Conservation (phyloP, 169 alveolate genomes). For the Theileria annulata region DNA sequence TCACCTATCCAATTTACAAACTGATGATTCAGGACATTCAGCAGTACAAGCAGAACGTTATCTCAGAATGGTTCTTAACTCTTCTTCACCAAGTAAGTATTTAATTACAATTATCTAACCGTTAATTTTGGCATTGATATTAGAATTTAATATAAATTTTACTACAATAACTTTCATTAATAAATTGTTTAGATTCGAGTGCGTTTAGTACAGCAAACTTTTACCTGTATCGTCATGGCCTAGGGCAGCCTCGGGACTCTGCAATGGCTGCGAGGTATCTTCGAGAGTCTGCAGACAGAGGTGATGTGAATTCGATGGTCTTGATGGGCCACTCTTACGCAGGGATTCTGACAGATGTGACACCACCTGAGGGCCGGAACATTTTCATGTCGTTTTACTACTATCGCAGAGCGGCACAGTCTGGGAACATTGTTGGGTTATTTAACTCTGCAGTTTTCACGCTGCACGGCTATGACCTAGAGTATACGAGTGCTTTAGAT, state of each 20-base stretch:
- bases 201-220: constrained; percentile 68
- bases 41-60: constrained; percentile 52
- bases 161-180: constrained; percentile 41
- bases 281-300: constrained; percentile 80
- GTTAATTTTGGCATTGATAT: not conserved
- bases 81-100: constrained; percentile 25
- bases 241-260: constrained; percentile 74
- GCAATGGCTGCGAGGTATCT: constrained; percentile 78
- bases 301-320: constrained; percentile 81
- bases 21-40: constrained; percentile 18
- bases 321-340: constrained; percentile 85
- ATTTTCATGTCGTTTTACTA: constrained; percentile 79
- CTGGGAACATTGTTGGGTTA: constrained; percentile 80
- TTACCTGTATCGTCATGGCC: constrained; percentile 73
- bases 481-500: constrained; percentile 64
- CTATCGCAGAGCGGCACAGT: constrained; percentile 78
- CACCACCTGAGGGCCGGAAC: constrained; percentile 80
- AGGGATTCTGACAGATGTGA: constrained; percentile 78
- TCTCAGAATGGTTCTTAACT: constrained; percentile 37
- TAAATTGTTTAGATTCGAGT: constrained; percentile 17
- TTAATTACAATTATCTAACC: not conserved
- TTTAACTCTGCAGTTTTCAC: constrained; percentile 82
- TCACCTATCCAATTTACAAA: constrained; percentile 33
- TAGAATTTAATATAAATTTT: not conserved
- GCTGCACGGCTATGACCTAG: constrained; percentile 78